Base-by-base conservation (phyloP, 768 basidiomycete genomes). In the Russula brevipes region DNA sequence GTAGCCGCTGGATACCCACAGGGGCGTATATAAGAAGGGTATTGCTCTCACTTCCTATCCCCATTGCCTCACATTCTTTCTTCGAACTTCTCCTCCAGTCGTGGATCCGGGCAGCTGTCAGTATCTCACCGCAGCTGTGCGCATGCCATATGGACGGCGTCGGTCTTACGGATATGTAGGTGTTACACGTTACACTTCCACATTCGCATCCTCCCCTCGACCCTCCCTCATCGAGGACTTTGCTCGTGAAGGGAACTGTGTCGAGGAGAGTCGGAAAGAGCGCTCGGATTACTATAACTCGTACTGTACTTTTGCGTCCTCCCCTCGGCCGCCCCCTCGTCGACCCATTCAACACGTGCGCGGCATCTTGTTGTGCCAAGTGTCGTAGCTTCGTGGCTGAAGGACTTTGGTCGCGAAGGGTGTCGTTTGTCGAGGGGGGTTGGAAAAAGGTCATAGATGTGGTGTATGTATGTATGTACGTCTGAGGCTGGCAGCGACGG, bases 401-500 rank as follows among this genome's bases (percentile, higher is more conserved):
- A 9, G 17, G 42, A 44, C 11, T 24, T 44, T 44, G 42, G 10
- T 44, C 54, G 19, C 41, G 54, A n/a, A 16, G 54, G 54, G 24
- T 24, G 9, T 16, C 31, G 12, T 36, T 39, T 3, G 36, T 39
- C 49, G 17, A 42, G 59, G 42, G 44, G 44, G 42, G 59, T 53
- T 4, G 59, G 56, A 57, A 57, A 47, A 10, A 38, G n/a, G 19
- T 17, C 10, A 0, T 39, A 12, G 24, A 3, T 16, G 24, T 39
- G 2, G 16, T 31, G 4, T 1, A 11, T 6, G 16, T 3, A 10
- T 12, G 42, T 45, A 50, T 24, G 24, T 24, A 24, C 31, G 19
- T 45, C 17, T 53, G n/a, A 36, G 61, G 61, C 9, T 8, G 6
- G 51, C 50, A 35, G 61, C 61, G 61, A 63, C n/a, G 61, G 17